A percentile compares a stretch with the other conserved stretches of the same genome.
These are phyloP conservation scores for Waltergamsia citrina DNA, from an alignment of 2,329 filamentous ascomycete species.

Conservation along the genomic window DNA sequence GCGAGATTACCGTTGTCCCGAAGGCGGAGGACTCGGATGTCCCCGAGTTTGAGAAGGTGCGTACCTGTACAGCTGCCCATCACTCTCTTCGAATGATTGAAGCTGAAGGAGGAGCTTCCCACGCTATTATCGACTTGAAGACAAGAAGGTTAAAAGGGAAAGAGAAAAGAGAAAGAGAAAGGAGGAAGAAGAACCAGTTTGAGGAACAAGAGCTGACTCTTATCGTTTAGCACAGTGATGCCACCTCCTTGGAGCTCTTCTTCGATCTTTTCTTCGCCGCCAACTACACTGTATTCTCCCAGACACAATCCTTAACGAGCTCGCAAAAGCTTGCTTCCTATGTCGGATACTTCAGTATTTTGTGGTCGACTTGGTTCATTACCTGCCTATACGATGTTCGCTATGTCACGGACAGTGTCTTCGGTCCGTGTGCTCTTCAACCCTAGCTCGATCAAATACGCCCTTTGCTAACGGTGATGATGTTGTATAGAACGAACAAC, in stretches of 20 bases:
- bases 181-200: background rate
- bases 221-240: slow-evolving; percentile 16
- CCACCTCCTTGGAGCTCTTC: slow-evolving; percentile 25
- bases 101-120: too few relatives aligned
- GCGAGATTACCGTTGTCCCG: background rate
- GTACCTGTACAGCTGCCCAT: background rate
- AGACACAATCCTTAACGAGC: slow-evolving; percentile 20
- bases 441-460: too few relatives aligned
- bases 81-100: too few relatives aligned
- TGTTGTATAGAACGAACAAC: slow-evolving; percentile 42
- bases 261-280: slow-evolving; percentile 38
- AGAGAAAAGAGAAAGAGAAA: too few relatives aligned
- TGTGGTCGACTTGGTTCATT: slow-evolving; percentile 63
- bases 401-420: slow-evolving; percentile 54
- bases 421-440: slow-evolving; percentile 27
- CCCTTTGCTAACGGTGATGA: too few relatives aligned
- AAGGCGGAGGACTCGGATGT: background rate
- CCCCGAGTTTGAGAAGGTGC: background rate
- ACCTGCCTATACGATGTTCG: slow-evolving; percentile 56
- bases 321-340: slow-evolving; percentile 20
- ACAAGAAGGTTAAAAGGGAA: too few relatives aligned
- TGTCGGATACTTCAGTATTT: slow-evolving; percentile 34
- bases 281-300: slow-evolving; percentile 51
- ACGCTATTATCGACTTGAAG: too few relatives aligned
- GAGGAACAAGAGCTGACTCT: background rate